Conservation (phyloP, 306 rosid genomes). For the Ormosia emarginata region DNA sequence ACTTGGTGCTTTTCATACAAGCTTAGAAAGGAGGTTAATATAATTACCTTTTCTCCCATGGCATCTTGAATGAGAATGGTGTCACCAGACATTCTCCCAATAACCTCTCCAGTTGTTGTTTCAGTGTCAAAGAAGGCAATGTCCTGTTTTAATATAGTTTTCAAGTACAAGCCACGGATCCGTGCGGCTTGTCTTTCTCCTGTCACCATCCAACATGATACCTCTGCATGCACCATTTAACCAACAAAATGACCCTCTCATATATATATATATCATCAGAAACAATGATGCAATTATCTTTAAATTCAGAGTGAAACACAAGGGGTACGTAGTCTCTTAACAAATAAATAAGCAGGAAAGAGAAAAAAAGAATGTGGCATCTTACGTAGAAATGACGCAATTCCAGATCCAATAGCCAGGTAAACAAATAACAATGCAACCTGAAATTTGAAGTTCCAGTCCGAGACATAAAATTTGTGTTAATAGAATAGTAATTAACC, state of each 20-base stretch:
- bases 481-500: not conserved
- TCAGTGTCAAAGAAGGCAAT: constrained; percentile 86
- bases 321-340: not conserved
- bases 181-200: constrained; percentile 89
- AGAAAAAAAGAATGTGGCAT: not conserved
- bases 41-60: constrained; percentile 80
- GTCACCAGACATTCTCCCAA: constrained; percentile 93
- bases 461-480: not conserved
- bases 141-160: constrained; percentile 76
- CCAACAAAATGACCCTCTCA: not conserved
- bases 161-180: constrained; percentile 74
- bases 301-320: not conserved
- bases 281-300: not conserved
- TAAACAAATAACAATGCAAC: constrained; percentile 51
- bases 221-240: constrained; percentile 48
- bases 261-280: not conserved
- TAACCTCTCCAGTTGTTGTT: constrained; percentile 75
- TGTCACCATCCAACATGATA: constrained; percentile 88
- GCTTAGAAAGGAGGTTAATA: not conserved
- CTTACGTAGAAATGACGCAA: constrained; percentile 78
- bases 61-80: constrained; percentile 91
- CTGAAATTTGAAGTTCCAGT: constrained; percentile 36
- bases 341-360: not conserved
- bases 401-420: constrained; percentile 64
- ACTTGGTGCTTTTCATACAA: not conserved